Conservation (phyloP, 768 basidiomycete genomes). For the Udeniomyces megalosporus region DNA sequence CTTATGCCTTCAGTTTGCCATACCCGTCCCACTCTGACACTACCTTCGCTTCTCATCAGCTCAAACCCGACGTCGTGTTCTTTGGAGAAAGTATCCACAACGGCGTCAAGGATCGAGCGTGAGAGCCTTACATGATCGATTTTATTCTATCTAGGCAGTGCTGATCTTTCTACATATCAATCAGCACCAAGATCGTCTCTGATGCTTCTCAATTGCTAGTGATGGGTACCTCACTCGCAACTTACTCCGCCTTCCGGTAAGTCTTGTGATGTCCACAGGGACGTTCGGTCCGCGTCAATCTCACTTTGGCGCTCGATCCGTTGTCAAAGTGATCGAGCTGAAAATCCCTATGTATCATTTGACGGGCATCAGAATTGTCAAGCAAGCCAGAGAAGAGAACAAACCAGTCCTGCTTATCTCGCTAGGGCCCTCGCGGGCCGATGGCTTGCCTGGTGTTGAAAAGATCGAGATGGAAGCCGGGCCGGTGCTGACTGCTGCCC, state of each 20-base stretch:
- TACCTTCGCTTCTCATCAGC: constrained; percentile 45
- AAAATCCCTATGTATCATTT: too few relatives aligned
- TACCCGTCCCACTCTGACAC: constrained; percentile 63
- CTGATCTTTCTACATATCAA: constrained; percentile 6
- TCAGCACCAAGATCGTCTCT: constrained; percentile 32
- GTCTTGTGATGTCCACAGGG: too few relatives aligned
- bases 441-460: constrained; percentile 43
- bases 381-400: constrained; percentile 52
- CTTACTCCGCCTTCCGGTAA: constrained; percentile 76
- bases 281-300: too few relatives aligned
- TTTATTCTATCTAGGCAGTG: not conserved
- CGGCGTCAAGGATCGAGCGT: constrained; percentile 55
- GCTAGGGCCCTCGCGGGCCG: constrained; percentile 75
- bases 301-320: too few relatives aligned
- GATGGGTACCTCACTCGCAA: constrained; percentile 80
- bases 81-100: constrained; percentile 62
- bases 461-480: constrained; percentile 68
- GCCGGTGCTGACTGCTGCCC: constrained; percentile 51
- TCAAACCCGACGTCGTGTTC: constrained; percentile 8
- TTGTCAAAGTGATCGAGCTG: too few relatives aligned
- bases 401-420: constrained; percentile 75
- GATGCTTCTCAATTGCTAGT: constrained; percentile 52
- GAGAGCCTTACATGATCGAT: too few relatives aligned
- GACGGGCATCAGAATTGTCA: constrained; percentile 73
- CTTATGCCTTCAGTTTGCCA: not conserved